Evolutionary conservation across 2,329 filamentous ascomycete genomes (phyloP).

Genomic region (Drechslerella coelobrocha): DNA sequence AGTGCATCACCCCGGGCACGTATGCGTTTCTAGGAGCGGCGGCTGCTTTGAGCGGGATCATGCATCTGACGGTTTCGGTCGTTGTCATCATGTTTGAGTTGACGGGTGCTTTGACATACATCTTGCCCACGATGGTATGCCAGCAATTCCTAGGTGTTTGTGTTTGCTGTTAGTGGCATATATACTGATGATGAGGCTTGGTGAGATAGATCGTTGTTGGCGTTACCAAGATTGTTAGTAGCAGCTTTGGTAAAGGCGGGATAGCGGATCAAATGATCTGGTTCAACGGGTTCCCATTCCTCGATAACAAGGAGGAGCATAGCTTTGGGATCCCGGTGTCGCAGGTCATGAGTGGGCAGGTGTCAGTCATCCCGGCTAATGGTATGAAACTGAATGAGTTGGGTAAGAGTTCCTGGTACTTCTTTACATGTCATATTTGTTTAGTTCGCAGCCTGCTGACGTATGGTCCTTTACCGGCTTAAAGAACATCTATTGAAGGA

Average conservation of each 20-base stretch:
- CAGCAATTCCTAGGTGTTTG: not conserved
- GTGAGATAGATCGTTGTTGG: slow-evolving; percentile 93
- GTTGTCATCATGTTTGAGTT: slow-evolving; percentile 99
- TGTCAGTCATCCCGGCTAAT: slow-evolving; percentile 74
- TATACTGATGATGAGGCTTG: too few relatives aligned
- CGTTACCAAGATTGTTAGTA: slow-evolving; percentile 90
- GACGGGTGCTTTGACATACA: slow-evolving; percentile 95
- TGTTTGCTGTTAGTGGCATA: too few relatives aligned
- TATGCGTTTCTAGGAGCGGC: slow-evolving; percentile 95
- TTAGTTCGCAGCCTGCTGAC: too few relatives aligned
- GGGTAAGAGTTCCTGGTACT: slow-evolving; percentile 63
- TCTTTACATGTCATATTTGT: too few relatives aligned
- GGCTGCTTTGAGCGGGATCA: slow-evolving; percentile 90
- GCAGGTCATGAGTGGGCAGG: slow-evolving; percentile 80
- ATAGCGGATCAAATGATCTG: slow-evolving; percentile 99
- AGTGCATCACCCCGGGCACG: slow-evolving; percentile 92
- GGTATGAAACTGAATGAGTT: slow-evolving; percentile 78
- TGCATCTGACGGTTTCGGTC: slow-evolving; percentile 96
- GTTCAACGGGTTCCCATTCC: slow-evolving; percentile 95
- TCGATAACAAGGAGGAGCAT: slow-evolving; percentile 97
- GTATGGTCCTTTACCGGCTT: not conserved
- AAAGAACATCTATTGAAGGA: slow-evolving; percentile 67
- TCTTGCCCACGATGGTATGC: slow-evolving; percentile 86
- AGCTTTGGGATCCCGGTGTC: slow-evolving; percentile 94
- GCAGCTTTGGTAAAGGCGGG: slow-evolving; percentile 90